Percentiles rank a stretch among this genome's conserved stretches.
Conservation (phyloP, 176 grass and related monocot genomes). For the Bothriochloa decipiens region DNA sequence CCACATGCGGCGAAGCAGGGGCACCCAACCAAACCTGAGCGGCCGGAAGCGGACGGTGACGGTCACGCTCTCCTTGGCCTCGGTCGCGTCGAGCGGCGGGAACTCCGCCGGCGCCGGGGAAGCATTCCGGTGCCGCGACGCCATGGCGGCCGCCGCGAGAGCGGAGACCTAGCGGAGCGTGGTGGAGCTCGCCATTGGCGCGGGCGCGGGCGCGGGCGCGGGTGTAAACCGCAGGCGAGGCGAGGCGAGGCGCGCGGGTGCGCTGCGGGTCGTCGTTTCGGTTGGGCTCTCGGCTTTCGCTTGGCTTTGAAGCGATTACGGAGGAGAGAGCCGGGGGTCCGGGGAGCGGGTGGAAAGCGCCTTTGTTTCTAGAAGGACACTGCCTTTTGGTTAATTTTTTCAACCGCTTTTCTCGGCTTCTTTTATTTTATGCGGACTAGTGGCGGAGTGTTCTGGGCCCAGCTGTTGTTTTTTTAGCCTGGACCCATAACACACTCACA, state of each 20-base stretch:
- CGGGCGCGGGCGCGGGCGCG: neutral
- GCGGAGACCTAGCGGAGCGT: constrained; percentile 11
- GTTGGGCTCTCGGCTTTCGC: constrained; percentile 12
- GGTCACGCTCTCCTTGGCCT: constrained; percentile 71
- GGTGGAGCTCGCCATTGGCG: constrained; percentile 17
- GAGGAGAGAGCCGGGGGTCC: neutral
- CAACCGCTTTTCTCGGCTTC: neutral
- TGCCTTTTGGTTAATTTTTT: constrained; percentile 19
- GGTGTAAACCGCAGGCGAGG: neutral
- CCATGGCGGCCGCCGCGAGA: neutral
- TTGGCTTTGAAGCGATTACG: constrained; percentile 43
- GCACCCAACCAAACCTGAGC: constrained; percentile 55
- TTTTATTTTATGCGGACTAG: neutral
- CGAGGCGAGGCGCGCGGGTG: constrained; percentile 5
- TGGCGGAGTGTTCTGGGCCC: too few species aligned
- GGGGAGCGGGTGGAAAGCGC: constrained; percentile 21
- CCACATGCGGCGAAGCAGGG: neutral
- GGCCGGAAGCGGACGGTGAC: constrained; percentile 88
- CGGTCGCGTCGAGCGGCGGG: constrained; percentile 2
- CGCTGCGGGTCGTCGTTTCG: neutral
- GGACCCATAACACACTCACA: too few species aligned
- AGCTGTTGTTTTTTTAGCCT: too few species aligned
- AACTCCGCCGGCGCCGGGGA: constrained; percentile 16
- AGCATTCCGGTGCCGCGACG: constrained; percentile 49
- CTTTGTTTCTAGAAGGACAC: neutral